A percentile compares a stretch with the other conserved stretches of the same genome.
Conservation (phyloP, 257 asterid species). For the Solanum bukasovii region DNA sequence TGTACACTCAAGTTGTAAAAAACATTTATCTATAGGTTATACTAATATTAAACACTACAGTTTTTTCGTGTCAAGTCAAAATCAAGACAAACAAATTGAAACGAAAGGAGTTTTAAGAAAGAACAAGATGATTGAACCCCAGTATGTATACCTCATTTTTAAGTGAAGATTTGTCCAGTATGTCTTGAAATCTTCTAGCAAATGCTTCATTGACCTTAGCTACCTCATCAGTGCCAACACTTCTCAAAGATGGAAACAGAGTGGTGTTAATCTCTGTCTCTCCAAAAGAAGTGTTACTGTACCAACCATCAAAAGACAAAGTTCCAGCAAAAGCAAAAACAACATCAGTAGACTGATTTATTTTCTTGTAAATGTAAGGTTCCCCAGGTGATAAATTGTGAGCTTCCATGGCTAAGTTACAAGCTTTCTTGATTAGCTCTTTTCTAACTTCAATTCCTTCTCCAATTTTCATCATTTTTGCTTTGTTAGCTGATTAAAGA, state of each 20-base stretch:
- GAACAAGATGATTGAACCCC: background rate
- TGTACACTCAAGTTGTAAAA: background rate
- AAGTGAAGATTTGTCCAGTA: conserved; percentile 38
- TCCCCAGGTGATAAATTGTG: conserved; percentile 39
- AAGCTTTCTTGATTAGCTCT: conserved; percentile 53
- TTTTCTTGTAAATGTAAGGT: conserved; percentile 43
- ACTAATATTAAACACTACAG: background rate
- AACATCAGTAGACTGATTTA: conserved; percentile 29
- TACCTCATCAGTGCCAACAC: conserved; percentile 46
- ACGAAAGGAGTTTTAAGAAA: no score
- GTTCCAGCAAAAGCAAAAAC: conserved; percentile 64
- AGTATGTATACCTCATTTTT: conserved; percentile 41
- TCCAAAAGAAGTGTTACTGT: conserved; percentile 42
- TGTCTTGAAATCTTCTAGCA: conserved; percentile 28
- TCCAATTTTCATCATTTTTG: conserved; percentile 24
- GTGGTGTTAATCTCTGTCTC: conserved; percentile 33
- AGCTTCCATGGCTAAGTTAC: conserved; percentile 56
- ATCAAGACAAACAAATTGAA: no score
- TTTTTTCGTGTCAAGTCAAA: background rate
- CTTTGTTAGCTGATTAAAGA: background rate
- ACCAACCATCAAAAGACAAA: conserved; percentile 58
- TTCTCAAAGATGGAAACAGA: conserved; percentile 48
- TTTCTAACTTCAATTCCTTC: conserved; percentile 37
- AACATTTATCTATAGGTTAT: background rate
- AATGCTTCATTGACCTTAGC: conserved; percentile 55